Base-by-base conservation (phyloP, 345 rosid genomes). In the Jatropha curcas region DNA sequence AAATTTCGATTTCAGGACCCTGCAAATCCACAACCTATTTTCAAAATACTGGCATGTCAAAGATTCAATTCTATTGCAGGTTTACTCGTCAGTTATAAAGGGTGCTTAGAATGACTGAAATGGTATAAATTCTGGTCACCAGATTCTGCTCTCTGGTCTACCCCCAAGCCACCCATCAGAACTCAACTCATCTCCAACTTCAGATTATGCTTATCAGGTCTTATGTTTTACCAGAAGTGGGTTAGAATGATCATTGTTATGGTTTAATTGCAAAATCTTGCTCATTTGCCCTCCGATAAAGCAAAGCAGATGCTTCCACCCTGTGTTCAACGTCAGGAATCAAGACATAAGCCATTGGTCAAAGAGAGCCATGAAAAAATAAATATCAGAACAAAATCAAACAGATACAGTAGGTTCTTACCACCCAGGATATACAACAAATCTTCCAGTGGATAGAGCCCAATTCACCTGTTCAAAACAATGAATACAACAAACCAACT, bases 271-370 rank as follows among this genome's bases (percentile, higher is more conserved):
- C 81, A 87, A 84, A 95, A 77, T 91, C 91, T 57, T 77, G 85
- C 79, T 95, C 99, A 52, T 86, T 95, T 67, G 97, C 99, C 82
- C 98, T 91, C 85, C 93, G 86, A 68, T 95, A 95, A 70, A 95
- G 96, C 85, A 93, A 82, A 66, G 99, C 93, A 37, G 99, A 93
- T 55, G 99, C 99, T 87, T 95, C 99, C 83, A 95, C 99, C 99
- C 99, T 95, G 88, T 80, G 71, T 62, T 61, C 72, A 71, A n/a
- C n/a, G n/a, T 50, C 19, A 19, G 41, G 45, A 58, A 48, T 55
- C 7, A 35, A 66, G 45, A 68, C 8, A 48, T n/a, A 28, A 75
- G 52, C 31, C 78, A 71, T 65, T 33, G 28, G 67, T 72, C 51
- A 65, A 37, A 70, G 27, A 52, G 62, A 66, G 45, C 14, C 34